Base-by-base conservation (phyloP, 2,329 filamentous ascomycete species). In the Fusarium caatingaense region DNA sequence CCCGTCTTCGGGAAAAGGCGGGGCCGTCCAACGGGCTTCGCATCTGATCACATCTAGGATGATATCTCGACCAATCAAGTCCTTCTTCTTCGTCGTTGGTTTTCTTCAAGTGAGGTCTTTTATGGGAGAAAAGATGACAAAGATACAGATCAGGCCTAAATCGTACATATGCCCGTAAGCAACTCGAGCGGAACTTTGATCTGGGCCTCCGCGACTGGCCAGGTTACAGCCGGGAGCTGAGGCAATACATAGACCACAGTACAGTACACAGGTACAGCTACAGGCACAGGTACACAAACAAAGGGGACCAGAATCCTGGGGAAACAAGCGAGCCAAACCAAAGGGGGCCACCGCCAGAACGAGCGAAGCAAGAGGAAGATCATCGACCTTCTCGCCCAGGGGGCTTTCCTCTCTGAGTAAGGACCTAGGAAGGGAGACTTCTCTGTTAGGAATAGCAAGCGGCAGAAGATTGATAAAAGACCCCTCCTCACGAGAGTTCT, bases 381-480 rank as follows among this genome's bases (percentile, higher is more conserved):
- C 51, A 49, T 66, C 54, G 68, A 72, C 28, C 42, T 50, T 60
- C 41, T 62, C 44, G 49, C 45, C 60, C 60, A 69, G 64, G 64
- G 64, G 68, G 60, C 30, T 51, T 60, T 65, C 60, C 50, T 45
- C 42, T 64, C 59, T 51, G 53, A 68, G 68, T 65, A 53, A 65
- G 28, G 55, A 58, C 30, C 25, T 10, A 46, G 28, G 59, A 64
- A 28, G 49, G 47, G 21, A 49, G 42, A 25, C 51, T 21, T 53
- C 68, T 69, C 44, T 48, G 70, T 72, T 72, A 66, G 70, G 69
- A 68, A 72, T 72, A 72, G 70, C 56, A 72, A 30, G 58, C 68
- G 64, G 64, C 62, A 65, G 55, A 66, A 57, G 64, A 71, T 71
- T 68, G 68, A 71, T 71, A 71, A 46, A 56, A 53, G 56, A 45